Evolutionary conservation across 1,139 yeast genomes (phyloP), one percentile per base, ranked within the genome.

Genomic region (Pichia sp.): DNA sequence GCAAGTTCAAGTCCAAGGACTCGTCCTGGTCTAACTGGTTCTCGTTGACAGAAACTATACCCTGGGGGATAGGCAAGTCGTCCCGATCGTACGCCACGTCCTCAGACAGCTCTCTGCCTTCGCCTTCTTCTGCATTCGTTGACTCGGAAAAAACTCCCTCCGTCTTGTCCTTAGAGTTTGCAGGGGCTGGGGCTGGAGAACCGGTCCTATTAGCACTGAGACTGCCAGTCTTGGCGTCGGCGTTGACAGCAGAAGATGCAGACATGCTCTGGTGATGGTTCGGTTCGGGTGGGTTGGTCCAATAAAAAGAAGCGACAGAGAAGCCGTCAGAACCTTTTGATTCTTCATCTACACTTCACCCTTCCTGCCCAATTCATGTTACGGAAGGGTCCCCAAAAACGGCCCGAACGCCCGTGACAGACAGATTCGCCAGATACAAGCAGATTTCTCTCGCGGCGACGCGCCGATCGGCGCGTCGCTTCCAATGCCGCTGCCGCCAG

Each of bases 1-100:
- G 60, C 49, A 86, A 66, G 64, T 85, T 82, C 74, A 87, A 72
- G 66, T 86, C 87, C 51, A 87, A 72, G 2, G 86, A 76, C 66
- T 85, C 91, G 56, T 55, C 58, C 41, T 64, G 63, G 24, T 64
- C 64, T 14, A 69, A 57, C 52, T 67, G 63, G 14, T 63, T 63
- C 49, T 67, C 71, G 48, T 68, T 67, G 7, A 69, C 59, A 17
- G 66, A 70, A 43, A 66, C 71, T 12, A 69, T 67, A 50, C 71
- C 71, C 46, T 60, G 61, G 7, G 71, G 71, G 29, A 67, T 64
- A 4, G 70, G 69, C 45, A 66, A 46, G 46, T 64, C 69, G 49
- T 67, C 69, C 48, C 66, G 66, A 51, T 67, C 70, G 42, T 60
- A 64, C 5, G 64, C 60, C 6, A 64, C 62, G 27, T 55, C 56